Conservation (phyloP, 495 filamentous ascomycete genomes). For the Penicillium turbatum region DNA sequence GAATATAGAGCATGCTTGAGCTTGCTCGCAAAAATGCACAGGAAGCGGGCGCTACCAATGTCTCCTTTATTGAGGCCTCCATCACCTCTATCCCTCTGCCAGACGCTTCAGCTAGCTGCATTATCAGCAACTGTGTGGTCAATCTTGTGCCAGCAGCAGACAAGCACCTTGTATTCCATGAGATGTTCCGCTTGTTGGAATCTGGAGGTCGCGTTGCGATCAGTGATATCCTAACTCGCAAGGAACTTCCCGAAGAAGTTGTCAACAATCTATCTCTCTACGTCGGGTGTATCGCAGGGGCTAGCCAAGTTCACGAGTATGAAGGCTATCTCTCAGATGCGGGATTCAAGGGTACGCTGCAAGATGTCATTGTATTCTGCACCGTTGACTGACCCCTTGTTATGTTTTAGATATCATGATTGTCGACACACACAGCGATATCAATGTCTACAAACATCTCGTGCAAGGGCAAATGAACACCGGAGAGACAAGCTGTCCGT, state of each 20-base stretch:
- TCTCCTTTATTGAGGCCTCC: constrained; percentile 47
- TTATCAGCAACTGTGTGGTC: constrained; percentile 63
- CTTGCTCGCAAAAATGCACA: constrained; percentile 41
- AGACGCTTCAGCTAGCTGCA: constrained; percentile 45
- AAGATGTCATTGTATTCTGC: background rate
- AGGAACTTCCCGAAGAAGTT: constrained; percentile 47
- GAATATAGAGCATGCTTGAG: constrained; percentile 54
- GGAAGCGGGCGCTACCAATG: constrained; percentile 40
- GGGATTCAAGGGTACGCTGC: constrained; percentile 50
- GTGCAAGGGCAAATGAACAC: background rate
- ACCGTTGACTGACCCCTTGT: background rate
- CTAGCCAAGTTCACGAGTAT: constrained; percentile 51
- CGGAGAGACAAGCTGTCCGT: background rate
- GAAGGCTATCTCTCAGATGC: constrained; percentile 49
- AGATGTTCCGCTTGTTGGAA: constrained; percentile 60
- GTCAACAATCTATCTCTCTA: constrained; percentile 48
- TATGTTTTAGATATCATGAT: constrained; percentile 46
- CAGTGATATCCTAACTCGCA: constrained; percentile 58
- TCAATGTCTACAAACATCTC: constrained; percentile 52
- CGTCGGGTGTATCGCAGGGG: constrained; percentile 59
- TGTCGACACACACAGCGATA: constrained; percentile 48
- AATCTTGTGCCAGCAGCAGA: constrained; percentile 59
- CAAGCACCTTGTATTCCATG: constrained; percentile 53
- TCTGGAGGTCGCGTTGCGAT: constrained; percentile 59
- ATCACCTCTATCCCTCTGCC: constrained; percentile 53